Conservation (phyloP, 441 rosid genomes). For the Gossypium gossypioides region DNA sequence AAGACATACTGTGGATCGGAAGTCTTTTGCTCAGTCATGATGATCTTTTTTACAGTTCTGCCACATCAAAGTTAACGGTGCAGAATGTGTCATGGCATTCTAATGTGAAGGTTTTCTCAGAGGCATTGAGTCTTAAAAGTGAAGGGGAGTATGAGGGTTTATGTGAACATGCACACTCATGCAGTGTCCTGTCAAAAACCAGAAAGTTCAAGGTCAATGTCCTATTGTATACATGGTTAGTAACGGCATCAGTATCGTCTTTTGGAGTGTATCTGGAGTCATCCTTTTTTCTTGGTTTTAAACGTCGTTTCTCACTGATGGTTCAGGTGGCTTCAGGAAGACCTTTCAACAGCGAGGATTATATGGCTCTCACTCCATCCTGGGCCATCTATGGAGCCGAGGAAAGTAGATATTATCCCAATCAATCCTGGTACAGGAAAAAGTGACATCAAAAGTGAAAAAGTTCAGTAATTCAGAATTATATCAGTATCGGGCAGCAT, state of each 20-base stretch:
- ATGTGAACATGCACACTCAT: conserved; percentile 87
- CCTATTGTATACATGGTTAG: conserved; percentile 80
- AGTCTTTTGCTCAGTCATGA: conserved; percentile 18
- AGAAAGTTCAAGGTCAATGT: conserved; percentile 74
- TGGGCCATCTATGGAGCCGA: conserved; percentile 89
- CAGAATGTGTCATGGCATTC: conserved; percentile 96
- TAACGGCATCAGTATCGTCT: not conserved
- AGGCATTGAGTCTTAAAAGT: conserved; percentile 61
- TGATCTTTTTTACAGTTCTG: conserved; percentile 41
- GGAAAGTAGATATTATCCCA: conserved; percentile 91
- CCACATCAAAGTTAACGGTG: conserved; percentile 90
- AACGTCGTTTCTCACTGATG: conserved; percentile 3
- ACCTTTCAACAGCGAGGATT: conserved; percentile 64
- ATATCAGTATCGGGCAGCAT: not conserved
- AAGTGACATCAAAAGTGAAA: conserved; percentile 74
- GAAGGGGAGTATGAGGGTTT: conserved; percentile 81
- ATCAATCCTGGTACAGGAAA: conserved; percentile 65
- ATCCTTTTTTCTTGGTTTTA: not conserved
- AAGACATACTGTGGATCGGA: conserved; percentile 93
- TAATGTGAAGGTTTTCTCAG: conserved; percentile 82
- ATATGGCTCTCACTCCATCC: conserved; percentile 73
- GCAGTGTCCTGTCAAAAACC: conserved; percentile 85
- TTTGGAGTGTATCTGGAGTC: not conserved
- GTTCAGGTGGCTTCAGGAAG: conserved; percentile 73
- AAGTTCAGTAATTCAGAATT: conserved; percentile 17